phyloP scores from a whole-genome alignment of 2,329 filamentous ascomycete genomes.

The Fusarium tuaranense region DNA sequence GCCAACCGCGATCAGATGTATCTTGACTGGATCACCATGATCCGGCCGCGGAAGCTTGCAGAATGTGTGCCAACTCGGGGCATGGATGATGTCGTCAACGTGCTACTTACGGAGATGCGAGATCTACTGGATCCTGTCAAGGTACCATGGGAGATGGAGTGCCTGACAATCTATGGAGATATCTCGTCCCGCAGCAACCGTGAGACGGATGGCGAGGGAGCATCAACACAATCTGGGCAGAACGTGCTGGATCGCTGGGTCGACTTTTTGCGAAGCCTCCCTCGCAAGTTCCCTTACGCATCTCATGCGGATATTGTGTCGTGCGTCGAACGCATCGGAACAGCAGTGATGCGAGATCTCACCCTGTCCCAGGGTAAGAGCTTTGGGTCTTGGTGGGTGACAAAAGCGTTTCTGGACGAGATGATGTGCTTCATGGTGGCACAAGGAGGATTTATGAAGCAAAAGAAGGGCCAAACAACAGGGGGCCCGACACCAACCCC shows the following conservation, averaged over 20 bases:
- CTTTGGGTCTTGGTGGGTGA: conserved; percentile 94
- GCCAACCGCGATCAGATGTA: conserved; percentile 97
- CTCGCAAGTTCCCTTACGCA: conserved; percentile 78
- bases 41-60: conserved; percentile 71
- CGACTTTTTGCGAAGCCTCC: conserved; percentile 75
- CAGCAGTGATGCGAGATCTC: conserved; percentile 82
- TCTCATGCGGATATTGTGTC: conserved; percentile 79
- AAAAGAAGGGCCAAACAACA: conserved; percentile 55
- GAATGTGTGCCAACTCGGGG: conserved; percentile 71
- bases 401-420: conserved; percentile 95
- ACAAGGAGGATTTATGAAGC: conserved; percentile 86
- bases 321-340: conserved; percentile 80
- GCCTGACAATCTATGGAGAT: conserved; percentile 70
- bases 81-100: conserved; percentile 74
- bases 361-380: conserved; percentile 82
- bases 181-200: conserved; percentile 61
- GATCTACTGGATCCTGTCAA: conserved; percentile 76
- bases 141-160: conserved; percentile 74
- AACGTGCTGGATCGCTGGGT: conserved; percentile 86
- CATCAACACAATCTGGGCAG: conserved; percentile 56
- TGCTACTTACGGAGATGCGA: conserved; percentile 75
- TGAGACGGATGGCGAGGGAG: conserved; percentile 44
- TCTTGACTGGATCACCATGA: conserved; percentile 83
- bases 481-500: conserved; percentile 44
- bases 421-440: conserved; percentile 92